A percentile compares a stretch with the other conserved stretches of the same genome.
phyloP scores from a whole-genome alignment of 2,329 filamentous ascomycete species.

The Lasiodiplodia gonubiensis region DNA sequence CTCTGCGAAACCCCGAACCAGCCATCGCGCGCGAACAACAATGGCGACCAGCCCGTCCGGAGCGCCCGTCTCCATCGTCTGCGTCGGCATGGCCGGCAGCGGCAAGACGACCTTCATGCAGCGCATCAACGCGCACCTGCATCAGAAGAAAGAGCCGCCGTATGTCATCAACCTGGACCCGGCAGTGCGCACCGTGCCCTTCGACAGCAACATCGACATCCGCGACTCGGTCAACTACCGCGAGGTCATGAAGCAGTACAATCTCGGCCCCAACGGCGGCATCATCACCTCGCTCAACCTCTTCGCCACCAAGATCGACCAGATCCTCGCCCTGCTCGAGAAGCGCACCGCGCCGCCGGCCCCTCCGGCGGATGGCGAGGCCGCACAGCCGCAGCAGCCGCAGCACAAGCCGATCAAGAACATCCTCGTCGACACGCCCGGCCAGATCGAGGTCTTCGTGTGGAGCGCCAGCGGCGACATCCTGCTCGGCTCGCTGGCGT shows the following conservation, averaged over 20 bases:
- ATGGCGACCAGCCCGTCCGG: conserved; percentile 27
- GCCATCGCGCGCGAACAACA: neutral
- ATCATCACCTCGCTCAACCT: conserved; percentile 95
- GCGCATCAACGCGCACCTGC: conserved; percentile 91
- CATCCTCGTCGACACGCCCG: conserved; percentile 92
- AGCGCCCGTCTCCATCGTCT: conserved; percentile 79
- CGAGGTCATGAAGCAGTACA: conserved; percentile 99
- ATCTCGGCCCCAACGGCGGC: conserved; percentile 93
- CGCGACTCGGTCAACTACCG: conserved; percentile 99
- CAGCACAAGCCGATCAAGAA: conserved; percentile 65
- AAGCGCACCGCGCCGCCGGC: conserved; percentile 72
- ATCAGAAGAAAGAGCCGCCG: conserved; percentile 77
- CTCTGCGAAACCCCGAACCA: neutral
- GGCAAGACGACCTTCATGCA: conserved; percentile 99
- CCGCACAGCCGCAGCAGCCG: conserved; percentile 42
- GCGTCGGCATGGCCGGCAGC: conserved; percentile 96
- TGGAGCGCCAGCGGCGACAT: conserved; percentile 97
- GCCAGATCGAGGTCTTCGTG: conserved; percentile 98
- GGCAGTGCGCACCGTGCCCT: conserved; percentile 89
- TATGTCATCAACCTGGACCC: conserved; percentile 98
- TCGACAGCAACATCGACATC: conserved; percentile 98
- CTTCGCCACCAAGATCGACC: conserved; percentile 97
- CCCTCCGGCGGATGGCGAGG: conserved; percentile 42
- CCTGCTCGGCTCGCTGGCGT: conserved; percentile 88
- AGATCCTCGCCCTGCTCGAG: conserved; percentile 86